Base-by-base conservation (phyloP, 352 stramenopile species). In the Phytophthora ramorum region DNA sequence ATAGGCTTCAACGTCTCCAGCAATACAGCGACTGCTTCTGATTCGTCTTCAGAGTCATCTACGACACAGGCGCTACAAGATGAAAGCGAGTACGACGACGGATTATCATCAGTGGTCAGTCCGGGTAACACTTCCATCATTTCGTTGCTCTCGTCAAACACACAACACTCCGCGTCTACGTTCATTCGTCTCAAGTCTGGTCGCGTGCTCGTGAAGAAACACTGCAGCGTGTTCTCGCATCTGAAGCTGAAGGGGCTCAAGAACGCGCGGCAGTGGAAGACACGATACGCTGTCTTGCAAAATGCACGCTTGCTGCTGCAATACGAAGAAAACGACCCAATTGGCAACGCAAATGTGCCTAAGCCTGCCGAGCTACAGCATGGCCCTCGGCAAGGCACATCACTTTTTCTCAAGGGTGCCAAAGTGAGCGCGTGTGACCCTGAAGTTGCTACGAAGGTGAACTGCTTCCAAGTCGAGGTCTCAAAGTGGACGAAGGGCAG, bases 391-490 rank as follows among this genome's bases (percentile, higher is more conserved):
- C 78, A 83, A 45, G 70, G 75, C 41, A 92, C 83, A 30, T 80
- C 83, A 46, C 73, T 96, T 6, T 92, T 85, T 50, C 72, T 96
- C 22, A 81, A 87, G 34, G 73, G 80, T 50, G 88, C 86, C 6
- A 92, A 91, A 63, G 88, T 96, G 51, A 76, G 71, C 44, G 84
- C 73, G 43, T 92, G 85, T 35, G 81, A 93, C 48, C 78, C 81
- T 0, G 88, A 94, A 50, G 73, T 92, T 40, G 88, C 74, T 0
- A 54, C 69, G 26, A 93, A 94, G 51, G 80, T 91, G 44, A 89
- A 92, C 57, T 95, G 88, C 65, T 93, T 96, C 60, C 83, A 96
- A 74, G 63, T 96, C 20, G 85, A 95, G 55, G 86, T 96, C 32
- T 79, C 84, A 41, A 71, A 91, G 58, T 96, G 88, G 88, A 91